A percentile compares a stretch with the other conserved stretches of the same genome.
phyloP scores from a whole-genome alignment of 2,329 filamentous ascomycete genomes.

The Sphaerulina populicola region DNA sequence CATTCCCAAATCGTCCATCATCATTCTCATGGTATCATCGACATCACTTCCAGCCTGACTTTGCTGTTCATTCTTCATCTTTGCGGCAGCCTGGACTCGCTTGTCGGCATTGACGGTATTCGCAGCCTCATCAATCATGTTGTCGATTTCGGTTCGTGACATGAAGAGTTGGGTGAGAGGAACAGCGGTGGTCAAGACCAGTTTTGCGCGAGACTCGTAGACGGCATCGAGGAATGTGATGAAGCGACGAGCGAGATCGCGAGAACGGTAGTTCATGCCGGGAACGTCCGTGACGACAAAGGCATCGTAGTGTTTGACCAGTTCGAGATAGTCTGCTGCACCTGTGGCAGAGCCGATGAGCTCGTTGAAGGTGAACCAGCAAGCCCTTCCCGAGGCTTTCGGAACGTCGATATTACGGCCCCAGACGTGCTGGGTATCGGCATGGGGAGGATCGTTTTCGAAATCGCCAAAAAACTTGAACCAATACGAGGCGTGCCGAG shows the following conservation, averaged over 20 bases:
- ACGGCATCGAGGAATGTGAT: constrained; percentile 97
- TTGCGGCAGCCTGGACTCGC: constrained; percentile 28
- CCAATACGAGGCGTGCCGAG: constrained; percentile 84
- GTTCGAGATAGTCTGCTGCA: constrained; percentile 89
- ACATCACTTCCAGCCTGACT: constrained; percentile 34
- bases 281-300: constrained; percentile 90
- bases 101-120: constrained; percentile 25
- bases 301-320: constrained; percentile 80
- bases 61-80: constrained; percentile 16
- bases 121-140: constrained; percentile 37
- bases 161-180: constrained; percentile 74
- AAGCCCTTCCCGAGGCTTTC: constrained; percentile 74
- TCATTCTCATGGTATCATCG: constrained; percentile 62
- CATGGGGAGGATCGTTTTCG: constrained; percentile 63
- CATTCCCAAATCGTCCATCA: constrained; percentile 82
- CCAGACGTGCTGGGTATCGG: constrained; percentile 79
- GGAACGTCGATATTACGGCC: constrained; percentile 84
- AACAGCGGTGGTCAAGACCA: constrained; percentile 83
- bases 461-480: constrained; percentile 88
- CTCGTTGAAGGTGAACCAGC: constrained; percentile 87
- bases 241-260: constrained; percentile 83
- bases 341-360: constrained; percentile 81
- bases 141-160: constrained; percentile 36
- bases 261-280: constrained; percentile 56
- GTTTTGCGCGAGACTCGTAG: constrained; percentile 86